Evolutionary conservation across 164 flowering plant species (phyloP).

Genomic region (Liriodendron chinense): DNA sequence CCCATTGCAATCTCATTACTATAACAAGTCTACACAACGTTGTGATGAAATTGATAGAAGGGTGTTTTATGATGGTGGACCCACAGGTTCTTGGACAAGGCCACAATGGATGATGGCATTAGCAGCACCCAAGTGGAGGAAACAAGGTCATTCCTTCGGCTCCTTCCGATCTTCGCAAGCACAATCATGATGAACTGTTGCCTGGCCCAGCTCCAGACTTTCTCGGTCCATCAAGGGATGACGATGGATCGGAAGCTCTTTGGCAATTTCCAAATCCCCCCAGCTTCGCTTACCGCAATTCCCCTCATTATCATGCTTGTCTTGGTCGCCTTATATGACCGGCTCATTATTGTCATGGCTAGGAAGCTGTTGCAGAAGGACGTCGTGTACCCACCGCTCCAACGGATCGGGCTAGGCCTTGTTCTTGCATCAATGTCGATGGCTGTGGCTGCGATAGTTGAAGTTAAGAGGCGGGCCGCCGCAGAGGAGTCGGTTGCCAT

Average conservation of each 20-base stretch:
- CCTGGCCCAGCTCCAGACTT: constrained; percentile 59
- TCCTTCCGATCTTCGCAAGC: constrained; percentile 47
- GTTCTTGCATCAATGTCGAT: constrained; percentile 41
- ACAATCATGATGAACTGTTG: constrained; percentile 56
- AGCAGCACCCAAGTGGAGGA: constrained; percentile 51
- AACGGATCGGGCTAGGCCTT: constrained; percentile 47
- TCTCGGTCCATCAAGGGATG: constrained; percentile 54
- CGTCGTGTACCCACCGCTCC: constrained; percentile 42
- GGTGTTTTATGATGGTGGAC: not conserved
- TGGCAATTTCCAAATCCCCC: constrained; percentile 38
- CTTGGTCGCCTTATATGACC: constrained; percentile 39
- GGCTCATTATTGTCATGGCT: constrained; percentile 25
- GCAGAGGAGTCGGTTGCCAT: constrained; percentile 40
- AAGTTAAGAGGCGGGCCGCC: constrained; percentile 36
- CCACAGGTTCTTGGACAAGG: constrained; percentile 17
- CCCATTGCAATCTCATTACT: too few species aligned
- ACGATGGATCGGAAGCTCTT: constrained; percentile 49
- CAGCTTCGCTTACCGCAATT: constrained; percentile 49
- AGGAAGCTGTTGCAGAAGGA: constrained; percentile 26
- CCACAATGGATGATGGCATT: constrained; percentile 40
- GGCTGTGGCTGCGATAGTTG: constrained; percentile 43
- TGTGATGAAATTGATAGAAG: not conserved
- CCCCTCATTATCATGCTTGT: constrained; percentile 40
- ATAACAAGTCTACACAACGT: too few species aligned
- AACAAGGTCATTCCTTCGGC: constrained; percentile 39